Conservation (phyloP, 148 eudicot species). For the Chenopodium formosanum region DNA sequence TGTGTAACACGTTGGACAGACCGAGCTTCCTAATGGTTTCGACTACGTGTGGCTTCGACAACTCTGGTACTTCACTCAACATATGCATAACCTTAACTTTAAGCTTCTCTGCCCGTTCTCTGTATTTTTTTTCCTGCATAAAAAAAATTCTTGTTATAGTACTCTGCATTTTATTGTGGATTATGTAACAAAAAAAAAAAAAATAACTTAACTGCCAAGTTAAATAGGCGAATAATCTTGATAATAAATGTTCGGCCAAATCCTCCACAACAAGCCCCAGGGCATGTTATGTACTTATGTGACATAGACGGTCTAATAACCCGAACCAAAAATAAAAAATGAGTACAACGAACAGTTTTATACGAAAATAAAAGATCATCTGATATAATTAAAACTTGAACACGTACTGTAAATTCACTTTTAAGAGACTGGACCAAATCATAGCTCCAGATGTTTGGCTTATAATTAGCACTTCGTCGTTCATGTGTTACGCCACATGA, state of each 20-base stretch:
- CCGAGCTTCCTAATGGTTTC: constrained; percentile 34
- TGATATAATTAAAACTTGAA: too few relatives aligned
- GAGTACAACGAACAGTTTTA: too few relatives aligned
- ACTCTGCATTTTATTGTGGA: too few relatives aligned
- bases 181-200: too few relatives aligned
- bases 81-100: constrained; percentile 19
- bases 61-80: constrained; percentile 10
- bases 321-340: too few relatives aligned
- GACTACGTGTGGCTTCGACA: constrained; percentile 21
- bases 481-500: background rate
- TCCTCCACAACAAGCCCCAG: too few relatives aligned
- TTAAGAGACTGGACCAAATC: constrained; percentile 31
- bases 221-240: too few relatives aligned
- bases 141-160: background rate
- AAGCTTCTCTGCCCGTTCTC: constrained; percentile 10
- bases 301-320: too few relatives aligned
- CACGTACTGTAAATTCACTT: constrained; percentile 21
- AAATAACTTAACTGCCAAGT: too few relatives aligned
- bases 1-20: constrained; percentile 21
- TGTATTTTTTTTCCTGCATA: constrained; percentile 21
- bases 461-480: constrained; percentile 34
- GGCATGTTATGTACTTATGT: too few relatives aligned
- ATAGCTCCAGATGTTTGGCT: constrained; percentile 45
- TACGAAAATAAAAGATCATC: too few relatives aligned
- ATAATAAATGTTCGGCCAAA: too few relatives aligned